Evolutionary conservation across 495 filamentous ascomycete genomes (phyloP), one percentile per base, ranked within the genome.

Genomic region (Podospora pseudocomata): DNA sequence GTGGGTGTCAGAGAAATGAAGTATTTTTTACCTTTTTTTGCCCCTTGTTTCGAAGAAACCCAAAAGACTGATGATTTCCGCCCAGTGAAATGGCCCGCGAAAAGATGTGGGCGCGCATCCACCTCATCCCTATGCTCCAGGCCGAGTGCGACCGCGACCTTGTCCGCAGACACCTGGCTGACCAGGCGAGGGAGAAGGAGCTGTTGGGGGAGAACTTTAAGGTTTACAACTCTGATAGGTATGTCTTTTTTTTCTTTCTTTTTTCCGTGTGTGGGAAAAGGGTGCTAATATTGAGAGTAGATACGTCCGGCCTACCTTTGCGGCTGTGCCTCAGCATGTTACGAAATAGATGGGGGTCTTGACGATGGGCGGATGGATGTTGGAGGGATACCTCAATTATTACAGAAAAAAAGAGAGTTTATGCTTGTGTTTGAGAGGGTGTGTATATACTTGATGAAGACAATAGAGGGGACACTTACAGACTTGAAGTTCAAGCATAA

Each of bases 141-240:
- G 95, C 95, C 65, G 95, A 99, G 77, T 91, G 94, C 75, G 95
- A 99, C 83, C 90, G 95, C 60, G 95, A 99, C 82, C 88, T 92
- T 75, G 93, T 96, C 71, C 86, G 95, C 60, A 82, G 94, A 71
- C 84, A 93, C 76, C 87, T 88, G 65, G 95, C 96, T 61, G 91
- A 96, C 75, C 87, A 92, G 84, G 91, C 87, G 66, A 84, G 95
- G 57, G 96, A 97, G 86, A 92, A 92, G 86, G 89, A 92, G 81
- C 83, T 99, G 64, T 73, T 97, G 71, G 94, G 94, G 32, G 85
- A 86, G 70, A 91, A 94, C 79, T 84, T 83, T 27, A 85, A 83
- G 77, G 86, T 95, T 39, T 99, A 98, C 79, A 87, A 98, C 82
- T 89, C 88, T 68, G 93, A 96, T 72, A 83, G 90, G 94, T 96